Conservation (phyloP, 2,329 filamentous ascomycete species). For the Colletotrichum spaethianum region DNA sequence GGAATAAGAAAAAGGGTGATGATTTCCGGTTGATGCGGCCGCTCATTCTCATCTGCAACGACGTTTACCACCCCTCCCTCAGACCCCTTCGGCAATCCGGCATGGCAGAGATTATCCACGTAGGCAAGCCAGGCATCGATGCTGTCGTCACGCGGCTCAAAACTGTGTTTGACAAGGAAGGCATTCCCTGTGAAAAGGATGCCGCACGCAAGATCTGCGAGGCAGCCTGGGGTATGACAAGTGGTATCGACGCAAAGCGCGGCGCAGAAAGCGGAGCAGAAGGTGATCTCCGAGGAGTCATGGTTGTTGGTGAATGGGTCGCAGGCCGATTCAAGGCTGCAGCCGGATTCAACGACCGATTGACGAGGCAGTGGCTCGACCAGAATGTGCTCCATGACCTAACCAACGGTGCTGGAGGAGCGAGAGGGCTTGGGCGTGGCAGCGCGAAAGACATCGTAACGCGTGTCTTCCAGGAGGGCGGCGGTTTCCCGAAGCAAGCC, state of each 20-base stretch:
- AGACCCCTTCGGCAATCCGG: conserved; percentile 87
- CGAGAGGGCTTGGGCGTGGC: conserved; percentile 80
- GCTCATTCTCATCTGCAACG: conserved; percentile 95
- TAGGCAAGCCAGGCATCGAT: conserved; percentile 89
- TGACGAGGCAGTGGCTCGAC: conserved; percentile 85
- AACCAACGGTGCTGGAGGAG: conserved; percentile 78
- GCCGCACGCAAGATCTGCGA: conserved; percentile 89
- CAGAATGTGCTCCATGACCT: conserved; percentile 78
- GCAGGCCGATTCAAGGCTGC: conserved; percentile 76
- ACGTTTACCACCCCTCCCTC: conserved; percentile 92
- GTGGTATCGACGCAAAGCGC: conserved; percentile 77
- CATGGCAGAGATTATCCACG: conserved; percentile 90
- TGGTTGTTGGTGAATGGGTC: conserved; percentile 92
- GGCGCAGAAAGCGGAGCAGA: conserved; percentile 78
- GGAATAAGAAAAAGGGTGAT: conserved; percentile 82
- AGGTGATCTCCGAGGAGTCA: conserved; percentile 83
- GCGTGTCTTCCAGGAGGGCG: conserved; percentile 84
- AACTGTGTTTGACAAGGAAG: conserved; percentile 88
- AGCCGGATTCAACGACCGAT: conserved; percentile 55
- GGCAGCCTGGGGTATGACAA: conserved; percentile 84
- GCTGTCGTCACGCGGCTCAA: conserved; percentile 88
- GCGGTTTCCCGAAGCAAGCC: conserved; percentile 78
- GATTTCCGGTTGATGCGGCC: conserved; percentile 90
- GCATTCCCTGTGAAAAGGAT: conserved; percentile 89
- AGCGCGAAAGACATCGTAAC: conserved; percentile 81